These are phyloP conservation scores for Porosira glacialis DNA, from an alignment of 352 stramenopile genomes.

Conservation along the genomic window DNA sequence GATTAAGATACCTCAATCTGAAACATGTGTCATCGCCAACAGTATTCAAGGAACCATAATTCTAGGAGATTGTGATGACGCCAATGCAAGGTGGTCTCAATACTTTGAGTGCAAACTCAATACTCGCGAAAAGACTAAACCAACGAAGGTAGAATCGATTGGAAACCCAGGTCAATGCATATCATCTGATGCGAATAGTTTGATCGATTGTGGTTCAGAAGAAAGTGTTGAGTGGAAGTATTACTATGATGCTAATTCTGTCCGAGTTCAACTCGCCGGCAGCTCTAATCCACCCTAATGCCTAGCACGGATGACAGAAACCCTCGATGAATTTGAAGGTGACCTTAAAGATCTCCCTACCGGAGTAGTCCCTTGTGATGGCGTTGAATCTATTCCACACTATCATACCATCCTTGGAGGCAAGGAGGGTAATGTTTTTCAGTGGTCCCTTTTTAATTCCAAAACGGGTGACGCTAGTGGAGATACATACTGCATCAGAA, in stretches of 20 bases:
- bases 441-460: constrained; percentile 8
- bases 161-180: background rate
- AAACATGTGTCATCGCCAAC: constrained; percentile 9
- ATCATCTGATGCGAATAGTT: background rate
- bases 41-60: background rate
- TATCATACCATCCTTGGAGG: constrained; percentile 12
- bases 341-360: constrained; percentile 10
- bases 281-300: background rate
- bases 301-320: background rate
- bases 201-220: constrained; percentile 1
- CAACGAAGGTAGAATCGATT: constrained; percentile 12
- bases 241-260: constrained; percentile 23
- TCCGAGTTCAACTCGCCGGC: constrained; percentile 1
- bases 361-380: constrained; percentile 13
- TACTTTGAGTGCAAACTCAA: constrained; percentile 29
- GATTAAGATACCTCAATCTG: background rate
- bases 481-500: constrained; percentile 15
- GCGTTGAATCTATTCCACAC: background rate
- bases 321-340: background rate
- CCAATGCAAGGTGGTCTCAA: constrained; percentile 16
- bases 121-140: constrained; percentile 12
- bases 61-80: constrained; percentile 2
- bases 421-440: constrained; percentile 20
- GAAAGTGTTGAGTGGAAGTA: constrained; percentile 15
- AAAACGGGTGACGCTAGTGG: too few relatives aligned